Conservation (phyloP, 2,329 filamentous ascomycete species). For the Trichoderma koningiopsis region DNA sequence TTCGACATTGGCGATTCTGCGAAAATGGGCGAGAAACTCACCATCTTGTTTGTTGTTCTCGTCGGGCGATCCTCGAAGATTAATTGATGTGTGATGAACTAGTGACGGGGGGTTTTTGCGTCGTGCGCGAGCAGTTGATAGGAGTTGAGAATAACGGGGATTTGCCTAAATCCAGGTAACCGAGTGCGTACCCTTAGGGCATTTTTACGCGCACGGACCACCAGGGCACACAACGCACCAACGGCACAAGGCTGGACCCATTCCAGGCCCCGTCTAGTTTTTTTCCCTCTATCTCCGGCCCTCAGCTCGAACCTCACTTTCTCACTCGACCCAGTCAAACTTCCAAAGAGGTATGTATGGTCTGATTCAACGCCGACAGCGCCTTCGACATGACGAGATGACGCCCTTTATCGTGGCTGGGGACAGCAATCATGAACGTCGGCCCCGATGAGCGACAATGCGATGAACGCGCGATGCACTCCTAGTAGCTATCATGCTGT, state of each 20-base stretch:
- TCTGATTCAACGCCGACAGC: conserved; percentile 33
- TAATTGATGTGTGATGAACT: conserved; percentile 41
- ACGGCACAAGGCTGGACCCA: conserved; percentile 28
- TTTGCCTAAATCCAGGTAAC: conserved; percentile 41
- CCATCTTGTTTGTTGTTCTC: conserved; percentile 62
- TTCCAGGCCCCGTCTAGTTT: conserved; percentile 1
- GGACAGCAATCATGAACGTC: conserved; percentile 60
- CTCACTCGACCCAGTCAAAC: conserved; percentile 32
- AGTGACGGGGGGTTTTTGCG: conserved; percentile 35
- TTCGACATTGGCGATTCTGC: background rate
- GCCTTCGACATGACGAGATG: conserved; percentile 42
- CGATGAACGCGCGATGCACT: background rate
- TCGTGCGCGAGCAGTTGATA: conserved; percentile 36
- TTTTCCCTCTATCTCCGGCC: conserved; percentile 30
- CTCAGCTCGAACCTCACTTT: conserved; percentile 31
- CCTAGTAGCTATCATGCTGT: conserved; percentile 19
- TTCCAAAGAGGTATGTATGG: conserved; percentile 49
- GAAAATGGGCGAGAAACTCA: conserved; percentile 45
- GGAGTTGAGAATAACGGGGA: conserved; percentile 37
- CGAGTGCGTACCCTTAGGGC: conserved; percentile 42
- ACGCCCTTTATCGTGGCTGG: conserved; percentile 57
- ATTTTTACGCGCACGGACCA: conserved; percentile 49
- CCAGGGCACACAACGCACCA: conserved; percentile 43
- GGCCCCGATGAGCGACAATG: conserved; percentile 30
- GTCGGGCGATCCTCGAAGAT: conserved; percentile 72